These are phyloP conservation scores for Botrytis sinoallii DNA, from an alignment of 2,329 filamentous ascomycete genomes.

Conservation along the genomic window DNA sequence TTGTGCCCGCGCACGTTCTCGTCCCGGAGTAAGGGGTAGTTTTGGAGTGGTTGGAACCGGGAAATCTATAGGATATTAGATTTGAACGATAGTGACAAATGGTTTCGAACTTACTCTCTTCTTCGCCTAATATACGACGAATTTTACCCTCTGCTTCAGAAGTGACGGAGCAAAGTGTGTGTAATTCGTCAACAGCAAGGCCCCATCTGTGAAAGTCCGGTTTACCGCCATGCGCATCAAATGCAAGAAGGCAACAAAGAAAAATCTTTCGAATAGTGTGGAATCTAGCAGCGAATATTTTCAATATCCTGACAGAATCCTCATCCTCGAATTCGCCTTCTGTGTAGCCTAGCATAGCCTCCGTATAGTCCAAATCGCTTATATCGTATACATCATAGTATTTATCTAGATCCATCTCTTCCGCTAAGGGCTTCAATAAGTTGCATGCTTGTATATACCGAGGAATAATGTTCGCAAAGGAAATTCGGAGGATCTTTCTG, in stretches of 20 bases:
- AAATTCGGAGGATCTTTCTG: slow-evolving; percentile 69
- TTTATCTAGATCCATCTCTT: slow-evolving; percentile 80
- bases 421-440: slow-evolving; percentile 68
- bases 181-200: slow-evolving; percentile 71
- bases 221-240: slow-evolving; percentile 77
- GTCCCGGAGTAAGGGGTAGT: slow-evolving; percentile 63
- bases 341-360: slow-evolving; percentile 63
- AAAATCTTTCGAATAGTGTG: slow-evolving; percentile 80
- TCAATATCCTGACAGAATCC: slow-evolving; percentile 76
- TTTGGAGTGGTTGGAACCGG: slow-evolving; percentile 55
- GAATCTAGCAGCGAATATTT: slow-evolving; percentile 76
- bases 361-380: slow-evolving; percentile 67
- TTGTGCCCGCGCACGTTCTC: slow-evolving; percentile 81
- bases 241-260: slow-evolving; percentile 81
- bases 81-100: slow-evolving; percentile 12
- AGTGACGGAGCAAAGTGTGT: slow-evolving; percentile 60
- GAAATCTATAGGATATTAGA: slow-evolving; percentile 46
- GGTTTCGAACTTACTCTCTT: slow-evolving; percentile 61
- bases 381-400: slow-evolving; percentile 90
- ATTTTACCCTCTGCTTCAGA: slow-evolving; percentile 62
- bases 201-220: slow-evolving; percentile 77
- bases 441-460: slow-evolving; percentile 69
- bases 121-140: slow-evolving; percentile 68
- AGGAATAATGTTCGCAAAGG: slow-evolving; percentile 67
- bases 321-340: slow-evolving; percentile 69